Evolutionary conservation across 768 basidiomycete species (phyloP).

Genomic region (Leucocoprinus birnbaumii): DNA sequence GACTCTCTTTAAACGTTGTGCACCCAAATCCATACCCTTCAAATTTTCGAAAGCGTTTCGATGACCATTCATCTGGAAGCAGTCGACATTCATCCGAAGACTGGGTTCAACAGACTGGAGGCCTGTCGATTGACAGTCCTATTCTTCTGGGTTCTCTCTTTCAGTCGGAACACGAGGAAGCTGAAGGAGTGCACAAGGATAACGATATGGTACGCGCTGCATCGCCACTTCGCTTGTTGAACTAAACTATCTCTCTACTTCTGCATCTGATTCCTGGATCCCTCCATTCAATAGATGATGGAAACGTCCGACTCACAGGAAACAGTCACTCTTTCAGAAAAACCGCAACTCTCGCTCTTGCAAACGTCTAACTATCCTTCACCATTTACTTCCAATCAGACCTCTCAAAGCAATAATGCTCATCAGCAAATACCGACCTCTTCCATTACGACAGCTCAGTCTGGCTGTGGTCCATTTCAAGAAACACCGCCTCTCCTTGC

Average conservation of each 20-base stretch:
- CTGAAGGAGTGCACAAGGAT: constrained; percentile 27
- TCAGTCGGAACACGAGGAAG: constrained; percentile 14
- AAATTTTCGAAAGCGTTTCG: constrained; percentile 12
- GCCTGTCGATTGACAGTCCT: constrained; percentile 62
- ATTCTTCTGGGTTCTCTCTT: constrained; percentile 17
- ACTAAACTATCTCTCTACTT: not conserved
- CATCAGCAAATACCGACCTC: not conserved
- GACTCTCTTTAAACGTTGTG: constrained; percentile 38
- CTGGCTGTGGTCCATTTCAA: not conserved
- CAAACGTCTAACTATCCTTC: constrained; percentile 1
- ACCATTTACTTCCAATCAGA: not conserved
- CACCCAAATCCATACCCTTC: constrained; percentile 3
- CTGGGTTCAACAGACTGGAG: constrained; percentile 72
- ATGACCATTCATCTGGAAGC: constrained; percentile 27
- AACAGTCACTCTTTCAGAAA: not conserved
- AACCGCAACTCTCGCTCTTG: constrained; percentile 2
- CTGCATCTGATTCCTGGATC: not conserved
- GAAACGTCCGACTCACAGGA: not conserved
- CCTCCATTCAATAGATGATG: not conserved
- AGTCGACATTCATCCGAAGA: constrained; percentile 56
- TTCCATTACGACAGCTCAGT: not conserved
- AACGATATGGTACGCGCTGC: constrained; percentile 49
- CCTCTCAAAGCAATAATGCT: not conserved
- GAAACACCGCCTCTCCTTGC: constrained; percentile 15
- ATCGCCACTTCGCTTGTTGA: constrained; percentile 2